Percentiles rank a stretch among this genome's conserved stretches.
These are phyloP conservation scores for Exophiala lecanii-corni DNA, from an alignment of 2,329 filamentous ascomycete genomes.

Conservation along the genomic window DNA sequence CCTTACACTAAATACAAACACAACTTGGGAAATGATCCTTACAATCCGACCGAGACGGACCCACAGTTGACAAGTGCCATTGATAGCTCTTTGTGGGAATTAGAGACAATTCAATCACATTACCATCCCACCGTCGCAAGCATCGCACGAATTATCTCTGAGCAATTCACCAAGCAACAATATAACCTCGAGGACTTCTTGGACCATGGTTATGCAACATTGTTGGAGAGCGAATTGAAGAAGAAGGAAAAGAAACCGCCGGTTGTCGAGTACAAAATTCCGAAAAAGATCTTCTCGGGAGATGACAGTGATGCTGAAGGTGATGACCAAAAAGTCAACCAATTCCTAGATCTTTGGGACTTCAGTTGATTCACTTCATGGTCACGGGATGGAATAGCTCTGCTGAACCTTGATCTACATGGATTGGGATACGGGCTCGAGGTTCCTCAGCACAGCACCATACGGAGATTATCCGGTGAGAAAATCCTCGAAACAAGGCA, in stretches of 20 bases:
- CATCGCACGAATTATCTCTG: conserved; percentile 85
- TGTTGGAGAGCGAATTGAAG: conserved; percentile 74
- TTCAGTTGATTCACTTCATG: conserved; percentile 7
- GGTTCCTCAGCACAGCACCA: no score
- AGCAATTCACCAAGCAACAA: conserved; percentile 93
- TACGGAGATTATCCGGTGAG: no score
- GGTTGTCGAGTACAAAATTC: conserved; percentile 90
- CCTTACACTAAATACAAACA: conserved; percentile 58
- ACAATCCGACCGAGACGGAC: conserved; percentile 68
- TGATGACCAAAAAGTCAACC: conserved; percentile 4
- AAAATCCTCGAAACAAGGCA: no score
- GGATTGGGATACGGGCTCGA: no score
- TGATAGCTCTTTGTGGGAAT: conserved; percentile 91
- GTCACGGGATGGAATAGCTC: no score
- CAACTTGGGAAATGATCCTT: conserved; percentile 66
- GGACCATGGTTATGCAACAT: conserved; percentile 75
- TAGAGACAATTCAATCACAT: conserved; percentile 84
- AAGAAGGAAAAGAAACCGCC: conserved; percentile 77
- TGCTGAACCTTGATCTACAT: no score
- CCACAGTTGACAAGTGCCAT: conserved; percentile 83
- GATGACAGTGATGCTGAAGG: conserved; percentile 12
- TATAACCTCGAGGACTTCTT: conserved; percentile 98
- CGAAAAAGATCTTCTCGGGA: conserved; percentile 67
- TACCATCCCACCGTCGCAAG: conserved; percentile 97
- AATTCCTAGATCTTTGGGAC: conserved; percentile 17